Evolutionary conservation across 169 alveolate species (phyloP).

Genomic region (Perkinsus marinus): DNA sequence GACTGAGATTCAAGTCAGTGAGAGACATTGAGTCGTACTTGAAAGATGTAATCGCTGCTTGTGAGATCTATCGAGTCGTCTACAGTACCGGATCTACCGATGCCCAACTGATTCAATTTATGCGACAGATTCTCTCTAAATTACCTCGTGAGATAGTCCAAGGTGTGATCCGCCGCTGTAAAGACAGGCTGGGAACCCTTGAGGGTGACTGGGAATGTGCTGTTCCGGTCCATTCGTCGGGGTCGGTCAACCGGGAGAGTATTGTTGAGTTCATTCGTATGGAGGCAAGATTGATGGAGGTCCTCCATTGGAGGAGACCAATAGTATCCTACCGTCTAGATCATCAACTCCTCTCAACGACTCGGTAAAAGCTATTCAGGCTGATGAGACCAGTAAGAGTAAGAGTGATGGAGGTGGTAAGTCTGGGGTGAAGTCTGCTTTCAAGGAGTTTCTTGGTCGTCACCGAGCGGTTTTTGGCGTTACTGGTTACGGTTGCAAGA

Average conservation of each 20-base stretch:
- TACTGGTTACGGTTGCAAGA: neutral
- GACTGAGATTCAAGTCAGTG: neutral
- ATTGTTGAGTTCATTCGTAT: neutral
- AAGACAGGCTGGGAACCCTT: neutral
- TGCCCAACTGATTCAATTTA: neutral
- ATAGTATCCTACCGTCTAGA: neutral
- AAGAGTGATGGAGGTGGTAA: neutral
- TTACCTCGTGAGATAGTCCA: neutral
- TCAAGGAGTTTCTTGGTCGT: neutral
- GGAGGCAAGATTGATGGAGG: neutral
- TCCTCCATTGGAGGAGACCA: neutral
- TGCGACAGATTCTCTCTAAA: neutral
- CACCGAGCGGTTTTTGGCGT: neutral
- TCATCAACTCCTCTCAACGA: neutral
- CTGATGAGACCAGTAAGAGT: neutral
- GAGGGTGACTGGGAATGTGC: neutral
- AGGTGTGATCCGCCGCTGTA: neutral
- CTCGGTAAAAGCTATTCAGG: neutral
- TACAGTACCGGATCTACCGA: neutral
- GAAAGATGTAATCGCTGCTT: neutral
- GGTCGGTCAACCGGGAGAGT: neutral
- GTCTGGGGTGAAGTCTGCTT: neutral
- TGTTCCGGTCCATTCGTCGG: neutral
- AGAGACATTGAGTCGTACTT: neutral
- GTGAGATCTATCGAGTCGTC: neutral